Base-by-base conservation (phyloP, 1,139 yeast species). In the Kodamaea suecica region DNA sequence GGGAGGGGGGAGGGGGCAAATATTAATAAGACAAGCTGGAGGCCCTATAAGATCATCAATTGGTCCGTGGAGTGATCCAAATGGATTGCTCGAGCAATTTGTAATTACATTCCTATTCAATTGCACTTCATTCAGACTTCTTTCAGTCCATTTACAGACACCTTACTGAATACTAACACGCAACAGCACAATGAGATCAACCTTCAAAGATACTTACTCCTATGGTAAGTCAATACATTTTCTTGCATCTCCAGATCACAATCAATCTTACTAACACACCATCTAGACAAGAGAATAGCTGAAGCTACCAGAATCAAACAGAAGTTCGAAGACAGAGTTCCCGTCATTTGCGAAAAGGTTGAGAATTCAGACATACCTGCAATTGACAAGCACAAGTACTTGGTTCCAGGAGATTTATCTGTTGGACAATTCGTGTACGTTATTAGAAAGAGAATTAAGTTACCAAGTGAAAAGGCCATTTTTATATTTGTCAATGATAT, bases 371-470 rank as follows among this genome's bases (percentile, higher is more conserved):
- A 92, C 59, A 86, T 92, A 47, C 95, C 95, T 36, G 94, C 90
- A 50, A 88, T 92, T 57, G 98, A 92, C 63, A 92, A 92, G 74
- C 84, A 96, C 63, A 92, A 92, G 68, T 92, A 92, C 57, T 76
- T 92, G 50, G 98, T 92, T 8, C 98, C 98, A 8, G 84, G 92
- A 23, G 98, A 94, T 61, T 74, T 92, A 53, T 87, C 97, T 0
- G 96, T 92, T 42, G 98, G 98, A 25, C 98, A 92, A 63, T 90
- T 92, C 68, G 97, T 92, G 36, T 92, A 92, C 55, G 98, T 92
- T 41, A 87, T 92, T 52, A 82, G 98, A 64, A 88, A 90, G 69
- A 82, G 98, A 61, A 90, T 92, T 62, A 85, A 85, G 71, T 76
- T 92, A 46, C 95, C 97, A 30, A 86, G 96, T 28, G 98, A 92